phyloP scores from a whole-genome alignment of 129 eudicot genomes.

The Kitagawia praeruptora region DNA sequence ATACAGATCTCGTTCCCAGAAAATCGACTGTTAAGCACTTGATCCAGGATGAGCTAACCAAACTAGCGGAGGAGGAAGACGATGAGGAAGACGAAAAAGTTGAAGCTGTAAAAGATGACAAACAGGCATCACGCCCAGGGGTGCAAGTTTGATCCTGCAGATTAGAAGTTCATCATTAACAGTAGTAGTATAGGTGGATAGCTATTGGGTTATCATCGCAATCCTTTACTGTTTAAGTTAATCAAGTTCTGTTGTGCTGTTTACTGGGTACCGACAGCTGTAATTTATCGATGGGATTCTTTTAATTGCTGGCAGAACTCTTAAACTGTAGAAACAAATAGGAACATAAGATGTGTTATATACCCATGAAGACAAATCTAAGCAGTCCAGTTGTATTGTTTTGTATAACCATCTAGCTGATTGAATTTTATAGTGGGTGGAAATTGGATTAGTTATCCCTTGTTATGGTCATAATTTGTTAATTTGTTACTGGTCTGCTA shows the following conservation, averaged over 20 bases:
- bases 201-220: slow-evolving; percentile 1
- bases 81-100: slow-evolving; percentile 63
- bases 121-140: slow-evolving; percentile 29
- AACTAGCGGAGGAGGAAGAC: slow-evolving; percentile 87
- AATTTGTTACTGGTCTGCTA: not conserved
- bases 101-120: slow-evolving; percentile 37
- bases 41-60: slow-evolving; percentile 94
- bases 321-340: not conserved
- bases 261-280: slow-evolving; percentile 21
- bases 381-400: not conserved
- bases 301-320: slow-evolving; percentile 4
- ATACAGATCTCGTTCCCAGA: slow-evolving; percentile 59
- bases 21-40: slow-evolving; percentile 78
- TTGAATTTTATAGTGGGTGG: not conserved
- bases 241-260: slow-evolving; percentile 1
- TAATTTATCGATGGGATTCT: slow-evolving; percentile 30
- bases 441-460: not conserved
- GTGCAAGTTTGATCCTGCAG: slow-evolving; percentile 36
- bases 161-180: not conserved
- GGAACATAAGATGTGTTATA: not conserved
- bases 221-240: not conserved
- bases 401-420: not conserved
- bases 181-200: not conserved
- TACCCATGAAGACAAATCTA: not conserved
- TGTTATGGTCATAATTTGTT: not conserved